phyloP scores from a whole-genome alignment of 2,329 filamentous ascomycete species.

The Nigrospora sphaerica region DNA sequence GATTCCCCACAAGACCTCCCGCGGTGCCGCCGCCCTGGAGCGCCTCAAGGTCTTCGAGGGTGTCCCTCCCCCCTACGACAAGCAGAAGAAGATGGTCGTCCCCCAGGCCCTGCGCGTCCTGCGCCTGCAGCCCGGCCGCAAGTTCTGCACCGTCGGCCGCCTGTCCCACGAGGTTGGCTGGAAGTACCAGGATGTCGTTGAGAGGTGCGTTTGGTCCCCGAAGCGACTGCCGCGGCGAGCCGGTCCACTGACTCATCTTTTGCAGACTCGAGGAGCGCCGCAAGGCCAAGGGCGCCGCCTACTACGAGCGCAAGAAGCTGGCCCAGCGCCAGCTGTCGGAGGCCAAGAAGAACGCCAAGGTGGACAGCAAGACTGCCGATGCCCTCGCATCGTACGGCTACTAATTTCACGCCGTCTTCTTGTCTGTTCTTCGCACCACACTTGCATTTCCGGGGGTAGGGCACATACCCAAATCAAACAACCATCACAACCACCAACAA shows the following conservation, averaged over 20 bases:
- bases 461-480: slow-evolving; percentile 17
- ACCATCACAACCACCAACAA: slow-evolving; percentile 19
- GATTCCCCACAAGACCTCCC: slow-evolving; percentile 99
- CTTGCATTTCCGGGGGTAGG: slow-evolving; percentile 17
- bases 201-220: slow-evolving; percentile 60
- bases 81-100: slow-evolving; percentile 99
- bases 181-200: slow-evolving; percentile 99
- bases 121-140: slow-evolving; percentile 95
- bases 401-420: slow-evolving; percentile 42
- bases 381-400: slow-evolving; percentile 88
- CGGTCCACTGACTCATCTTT: slow-evolving; percentile 10
- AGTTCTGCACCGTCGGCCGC: slow-evolving; percentile 99
- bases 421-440: slow-evolving; percentile 15
- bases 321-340: slow-evolving; percentile 83
- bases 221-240: slow-evolving; percentile 5
- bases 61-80: slow-evolving; percentile 97
- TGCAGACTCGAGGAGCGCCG: slow-evolving; percentile 94
- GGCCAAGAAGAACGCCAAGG: slow-evolving; percentile 85
- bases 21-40: slow-evolving; percentile 92
- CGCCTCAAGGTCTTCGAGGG: slow-evolving; percentile 99
- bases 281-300: slow-evolving; percentile 98
- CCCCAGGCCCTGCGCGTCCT: slow-evolving; percentile 96
- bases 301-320: slow-evolving; percentile 99
- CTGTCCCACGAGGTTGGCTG: slow-evolving; percentile 98
- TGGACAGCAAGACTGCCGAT: slow-evolving; percentile 80